These are phyloP conservation scores for Euphorbia peplus DNA, from an alignment of 345 rosid species.

Conservation along the genomic window DNA sequence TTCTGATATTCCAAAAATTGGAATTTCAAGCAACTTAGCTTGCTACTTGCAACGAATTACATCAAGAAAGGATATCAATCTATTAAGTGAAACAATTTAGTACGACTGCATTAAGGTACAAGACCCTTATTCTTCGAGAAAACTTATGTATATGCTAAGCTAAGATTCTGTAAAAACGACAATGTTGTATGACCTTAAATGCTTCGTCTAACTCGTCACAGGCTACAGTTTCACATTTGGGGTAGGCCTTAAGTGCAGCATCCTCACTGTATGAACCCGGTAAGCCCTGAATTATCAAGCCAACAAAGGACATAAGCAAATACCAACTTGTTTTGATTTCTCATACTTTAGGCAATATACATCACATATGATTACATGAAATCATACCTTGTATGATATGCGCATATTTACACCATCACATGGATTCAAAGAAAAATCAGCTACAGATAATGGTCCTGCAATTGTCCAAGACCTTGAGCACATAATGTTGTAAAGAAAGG, in stretches of 20 bases:
- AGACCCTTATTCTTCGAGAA: slow-evolving; percentile 2
- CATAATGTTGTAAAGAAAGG: neutral
- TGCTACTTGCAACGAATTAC: neutral
- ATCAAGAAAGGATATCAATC: neutral
- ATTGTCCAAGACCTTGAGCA: slow-evolving; percentile 3
- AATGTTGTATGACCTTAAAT: slow-evolving; percentile 41
- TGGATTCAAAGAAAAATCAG: slow-evolving; percentile 39
- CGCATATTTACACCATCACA: slow-evolving; percentile 34
- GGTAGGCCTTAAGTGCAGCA: slow-evolving; percentile 66
- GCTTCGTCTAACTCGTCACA: slow-evolving; percentile 55
- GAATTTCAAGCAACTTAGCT: neutral
- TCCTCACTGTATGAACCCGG: slow-evolving; percentile 55
- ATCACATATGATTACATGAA: neutral
- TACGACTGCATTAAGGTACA: neutral
- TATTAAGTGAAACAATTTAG: slow-evolving; percentile 1
- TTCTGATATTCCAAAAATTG: neutral
- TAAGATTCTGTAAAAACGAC: neutral
- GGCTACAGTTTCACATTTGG: slow-evolving; percentile 54
- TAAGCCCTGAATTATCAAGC: slow-evolving; percentile 38
- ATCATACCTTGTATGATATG: slow-evolving; percentile 50
- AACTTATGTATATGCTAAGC: neutral
- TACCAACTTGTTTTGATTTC: slow-evolving; percentile 8
- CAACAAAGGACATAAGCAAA: neutral
- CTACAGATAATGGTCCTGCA: slow-evolving; percentile 48
- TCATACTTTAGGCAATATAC: slow-evolving; percentile 4